Base-by-base conservation (phyloP, 129 eudicot species). In the Artemisia annua region DNA sequence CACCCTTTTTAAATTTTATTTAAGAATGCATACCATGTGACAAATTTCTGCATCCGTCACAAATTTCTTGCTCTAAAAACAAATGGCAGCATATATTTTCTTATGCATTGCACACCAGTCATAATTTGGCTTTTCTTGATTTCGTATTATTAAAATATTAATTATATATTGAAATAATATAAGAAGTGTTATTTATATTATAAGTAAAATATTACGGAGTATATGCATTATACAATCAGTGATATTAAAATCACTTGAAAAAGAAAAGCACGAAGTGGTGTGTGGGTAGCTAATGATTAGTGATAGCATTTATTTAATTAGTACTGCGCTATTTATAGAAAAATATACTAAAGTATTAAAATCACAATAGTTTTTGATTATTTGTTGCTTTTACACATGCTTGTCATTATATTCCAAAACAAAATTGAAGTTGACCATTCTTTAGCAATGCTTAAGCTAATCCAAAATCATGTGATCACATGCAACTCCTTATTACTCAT, bases 231-330 rank as follows among this genome's bases (percentile, higher is more conserved):
- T 39, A 39, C 46, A 8, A 39, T 39, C 46, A 7, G 10, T 39
- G 3, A 5, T 62, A 30, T 5, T 13, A 24, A 24, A 28, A 28
- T 61, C 32, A 1, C 66, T 24, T 28, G 17, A 13, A 12, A 24
- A 16, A 10, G 17, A 28, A 61, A 61, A 15, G 66, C 44, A 28
- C 6, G 66, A 26, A 11, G 24, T 56, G 30, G 16, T 56, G 30
- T 58, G n/a, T 62, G 67, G 48, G 18, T 22, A 28, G 66, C 66
- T 62, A 62, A 62, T 62, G 67, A 62, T 62, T 62, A 30, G 67
- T 17, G 48, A 14, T 62, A 15, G 8, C 67, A 62, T 30, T 62
- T 30, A 14, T 62, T 62, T 30, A 62, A 44, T 30, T 30, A 30
- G 67, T 30, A 62, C 32, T 30, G 20, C 15, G 30, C 48, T 61